Conservation (phyloP, 352 stramenopile species). For the Globisporangium yorkense region DNA sequence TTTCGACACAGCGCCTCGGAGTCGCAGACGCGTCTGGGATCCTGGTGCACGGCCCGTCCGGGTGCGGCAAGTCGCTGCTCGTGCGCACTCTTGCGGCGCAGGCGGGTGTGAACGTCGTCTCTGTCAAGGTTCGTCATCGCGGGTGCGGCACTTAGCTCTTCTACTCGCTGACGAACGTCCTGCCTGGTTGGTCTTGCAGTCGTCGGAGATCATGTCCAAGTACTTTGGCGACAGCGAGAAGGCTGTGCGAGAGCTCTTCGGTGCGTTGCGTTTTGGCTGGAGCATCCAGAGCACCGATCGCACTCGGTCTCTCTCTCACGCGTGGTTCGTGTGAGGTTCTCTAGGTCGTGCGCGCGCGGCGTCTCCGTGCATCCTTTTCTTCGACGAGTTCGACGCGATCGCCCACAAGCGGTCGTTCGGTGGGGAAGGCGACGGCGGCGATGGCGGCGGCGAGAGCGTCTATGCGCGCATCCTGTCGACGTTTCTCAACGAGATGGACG, state of each 20-base stretch:
- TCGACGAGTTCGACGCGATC: constrained; percentile 85
- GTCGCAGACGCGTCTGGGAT: constrained; percentile 65
- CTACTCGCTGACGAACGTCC: not conserved
- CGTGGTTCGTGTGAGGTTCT: too few species aligned
- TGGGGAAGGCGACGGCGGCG: constrained; percentile 21
- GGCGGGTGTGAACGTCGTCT: constrained; percentile 71
- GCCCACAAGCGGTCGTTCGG: constrained; percentile 67
- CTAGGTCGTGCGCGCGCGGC: constrained; percentile 62
- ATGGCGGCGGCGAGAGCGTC: constrained; percentile 42
- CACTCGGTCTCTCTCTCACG: not conserved
- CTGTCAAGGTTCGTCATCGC: constrained; percentile 51
- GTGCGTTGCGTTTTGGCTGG: constrained; percentile 19
- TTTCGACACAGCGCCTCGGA: constrained; percentile 37
- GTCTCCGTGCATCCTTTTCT: constrained; percentile 77
- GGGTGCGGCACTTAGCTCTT: not conserved
- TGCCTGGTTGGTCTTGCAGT: constrained; percentile 23
- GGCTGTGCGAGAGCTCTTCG: constrained; percentile 73
- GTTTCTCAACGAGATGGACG: constrained; percentile 85
- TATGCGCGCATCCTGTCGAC: constrained; percentile 79
- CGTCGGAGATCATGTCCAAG: constrained; percentile 79
- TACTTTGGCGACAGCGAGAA: constrained; percentile 87
- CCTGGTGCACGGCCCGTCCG: constrained; percentile 72
- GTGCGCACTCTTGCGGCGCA: constrained; percentile 56
- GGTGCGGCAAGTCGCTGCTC: constrained; percentile 80
- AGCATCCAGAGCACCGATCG: not conserved